Evolutionary conservation across 352 stramenopile genomes (phyloP).

Genomic region (Thraustochytrium striatum): DNA sequence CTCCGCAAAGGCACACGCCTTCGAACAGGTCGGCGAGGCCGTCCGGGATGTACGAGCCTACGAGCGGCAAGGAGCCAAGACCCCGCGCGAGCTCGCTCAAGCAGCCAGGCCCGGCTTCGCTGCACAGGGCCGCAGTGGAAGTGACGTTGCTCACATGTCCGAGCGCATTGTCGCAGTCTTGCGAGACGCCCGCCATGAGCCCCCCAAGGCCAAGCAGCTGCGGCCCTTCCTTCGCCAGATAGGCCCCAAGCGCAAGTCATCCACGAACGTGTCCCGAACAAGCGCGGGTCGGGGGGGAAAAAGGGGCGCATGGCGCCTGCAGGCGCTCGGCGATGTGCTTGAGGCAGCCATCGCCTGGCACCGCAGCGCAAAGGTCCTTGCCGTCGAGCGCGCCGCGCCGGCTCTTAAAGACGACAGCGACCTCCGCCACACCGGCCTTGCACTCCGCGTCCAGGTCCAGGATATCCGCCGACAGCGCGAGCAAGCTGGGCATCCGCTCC

Average conservation of each 20-base stretch:
- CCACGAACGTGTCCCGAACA: constrained; percentile 1
- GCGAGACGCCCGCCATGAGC: constrained; percentile 15
- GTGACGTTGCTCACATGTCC: background rate
- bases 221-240: constrained; percentile 5
- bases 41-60: constrained; percentile 25
- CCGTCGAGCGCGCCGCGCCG: constrained; percentile 21
- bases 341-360: background rate
- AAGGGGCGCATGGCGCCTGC: background rate
- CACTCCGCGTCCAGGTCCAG: constrained; percentile 28
- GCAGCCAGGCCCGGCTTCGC: background rate
- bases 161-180: background rate
- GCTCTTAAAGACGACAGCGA: constrained; percentile 30
- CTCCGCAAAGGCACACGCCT: constrained; percentile 31
- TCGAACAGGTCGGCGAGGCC: constrained; percentile 28
- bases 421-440: constrained; percentile 5
- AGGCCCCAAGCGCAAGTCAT: background rate
- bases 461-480: background rate
- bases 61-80: constrained; percentile 7
- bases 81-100: background rate
- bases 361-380: background rate
- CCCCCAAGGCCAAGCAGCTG: background rate
- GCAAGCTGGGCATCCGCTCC: background rate
- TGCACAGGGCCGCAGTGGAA: background rate
- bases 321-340: background rate
- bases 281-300: background rate